Percentiles rank a stretch among this genome's conserved stretches.
Conservation (phyloP, 179 eudicot species). For the Vitellaria paradoxa region DNA sequence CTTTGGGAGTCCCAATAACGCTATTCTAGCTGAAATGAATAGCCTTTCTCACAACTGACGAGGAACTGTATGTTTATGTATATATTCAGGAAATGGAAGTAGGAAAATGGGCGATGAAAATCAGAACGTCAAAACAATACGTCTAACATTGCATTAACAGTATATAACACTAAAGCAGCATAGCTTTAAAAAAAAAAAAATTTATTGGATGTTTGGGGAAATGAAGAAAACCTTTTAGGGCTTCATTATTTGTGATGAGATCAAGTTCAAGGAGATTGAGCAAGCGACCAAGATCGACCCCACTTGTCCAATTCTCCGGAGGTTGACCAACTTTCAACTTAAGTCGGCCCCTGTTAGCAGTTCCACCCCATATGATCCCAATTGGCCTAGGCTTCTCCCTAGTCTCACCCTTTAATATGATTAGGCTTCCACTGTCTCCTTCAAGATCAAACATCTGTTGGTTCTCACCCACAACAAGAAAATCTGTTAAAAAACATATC, state of each 20-base stretch:
- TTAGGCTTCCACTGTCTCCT: slow-evolving; percentile 97
- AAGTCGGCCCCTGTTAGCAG: slow-evolving; percentile 94
- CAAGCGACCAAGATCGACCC: slow-evolving; percentile 94
- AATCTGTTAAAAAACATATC: slow-evolving; percentile 93
- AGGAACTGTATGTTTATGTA: not conserved
- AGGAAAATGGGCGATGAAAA: not conserved
- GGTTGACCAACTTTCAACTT: slow-evolving; percentile 90
- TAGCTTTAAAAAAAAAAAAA: not conserved
- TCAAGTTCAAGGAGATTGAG: slow-evolving; percentile 93
- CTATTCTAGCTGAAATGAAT: not conserved
- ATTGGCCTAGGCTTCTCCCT: slow-evolving; percentile 89
- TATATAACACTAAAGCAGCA: not conserved
- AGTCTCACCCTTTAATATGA: slow-evolving; percentile 62
- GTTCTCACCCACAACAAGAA: slow-evolving; percentile 94
- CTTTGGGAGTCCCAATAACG: not conserved
- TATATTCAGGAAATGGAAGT: not conserved
- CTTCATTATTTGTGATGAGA: slow-evolving; percentile 68
- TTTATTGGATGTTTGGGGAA: not conserved
- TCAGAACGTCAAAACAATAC: not conserved
- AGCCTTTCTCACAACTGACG: not conserved
- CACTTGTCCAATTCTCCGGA: slow-evolving; percentile 99
- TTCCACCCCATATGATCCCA: slow-evolving; percentile 99
- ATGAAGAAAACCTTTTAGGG: slow-evolving; percentile 63
- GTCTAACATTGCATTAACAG: not conserved
- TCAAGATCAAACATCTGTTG: slow-evolving; percentile 97